phyloP scores from a whole-genome alignment of 441 rosid species.

The Theobroma grandiflorum region DNA sequence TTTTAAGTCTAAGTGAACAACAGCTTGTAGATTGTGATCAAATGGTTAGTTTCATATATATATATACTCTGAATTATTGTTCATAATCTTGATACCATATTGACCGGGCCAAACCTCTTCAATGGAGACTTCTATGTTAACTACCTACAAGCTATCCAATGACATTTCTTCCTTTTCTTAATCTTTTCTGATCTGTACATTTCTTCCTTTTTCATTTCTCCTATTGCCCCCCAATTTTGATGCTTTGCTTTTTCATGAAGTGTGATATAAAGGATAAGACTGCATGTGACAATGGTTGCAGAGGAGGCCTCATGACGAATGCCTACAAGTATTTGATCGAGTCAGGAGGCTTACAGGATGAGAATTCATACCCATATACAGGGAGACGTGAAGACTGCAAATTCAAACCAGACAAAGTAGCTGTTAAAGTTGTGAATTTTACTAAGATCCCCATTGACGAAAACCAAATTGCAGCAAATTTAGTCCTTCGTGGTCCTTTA shows the following conservation, averaged over 20 bases:
- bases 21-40: slow-evolving; percentile 89
- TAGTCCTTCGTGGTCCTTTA: slow-evolving; percentile 82
- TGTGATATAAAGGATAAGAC: slow-evolving; percentile 66
- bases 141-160: neutral
- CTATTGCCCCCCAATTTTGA: neutral
- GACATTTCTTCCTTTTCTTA: neutral
- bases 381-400: slow-evolving; percentile 72
- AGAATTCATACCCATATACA: slow-evolving; percentile 65
- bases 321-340: slow-evolving; percentile 76
- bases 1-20: slow-evolving; percentile 86
- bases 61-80: neutral
- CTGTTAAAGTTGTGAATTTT: slow-evolving; percentile 64
- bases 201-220: neutral
- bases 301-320: slow-evolving; percentile 92
- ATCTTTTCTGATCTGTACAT: neutral
- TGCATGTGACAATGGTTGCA: slow-evolving; percentile 76
- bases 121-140: no score
- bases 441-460: slow-evolving; percentile 69
- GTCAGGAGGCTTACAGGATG: slow-evolving; percentile 80
- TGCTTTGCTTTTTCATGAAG: slow-evolving; percentile 35
- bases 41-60: slow-evolving; percentile 39
- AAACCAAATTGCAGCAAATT: slow-evolving; percentile 71
- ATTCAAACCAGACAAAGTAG: slow-evolving; percentile 57
- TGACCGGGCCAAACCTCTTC: neutral
- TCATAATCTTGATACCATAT: neutral